Evolutionary conservation across 768 basidiomycete genomes (phyloP).

Genomic region (Boletus fagicola): DNA sequence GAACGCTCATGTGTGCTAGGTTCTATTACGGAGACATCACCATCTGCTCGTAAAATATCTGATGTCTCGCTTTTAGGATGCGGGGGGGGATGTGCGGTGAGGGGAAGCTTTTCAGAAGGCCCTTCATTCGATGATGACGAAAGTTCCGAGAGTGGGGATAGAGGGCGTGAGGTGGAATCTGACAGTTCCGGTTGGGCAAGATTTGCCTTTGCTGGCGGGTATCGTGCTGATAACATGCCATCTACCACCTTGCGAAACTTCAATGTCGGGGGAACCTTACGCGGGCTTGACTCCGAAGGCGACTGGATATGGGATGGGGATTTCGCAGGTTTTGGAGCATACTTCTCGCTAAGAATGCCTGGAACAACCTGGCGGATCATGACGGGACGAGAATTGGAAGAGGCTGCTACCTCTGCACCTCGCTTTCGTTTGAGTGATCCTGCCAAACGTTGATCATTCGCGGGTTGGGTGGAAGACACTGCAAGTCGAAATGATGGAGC

Average conservation of each 20-base stretch:
- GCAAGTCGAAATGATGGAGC: conserved; percentile 10
- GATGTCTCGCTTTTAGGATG: neutral
- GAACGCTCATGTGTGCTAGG: neutral
- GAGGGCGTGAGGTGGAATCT: conserved; percentile 3
- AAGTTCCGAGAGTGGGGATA: conserved; percentile 25
- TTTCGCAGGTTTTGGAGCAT: conserved; percentile 26
- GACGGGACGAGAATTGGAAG: conserved; percentile 28
- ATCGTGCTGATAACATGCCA: conserved; percentile 35
- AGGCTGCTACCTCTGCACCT: conserved; percentile 14
- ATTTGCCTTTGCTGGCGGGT: conserved; percentile 21
- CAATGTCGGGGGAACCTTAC: conserved; percentile 29
- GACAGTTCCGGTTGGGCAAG: conserved; percentile 2
- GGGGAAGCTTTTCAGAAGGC: neutral
- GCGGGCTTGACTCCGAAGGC: conserved; percentile 17
- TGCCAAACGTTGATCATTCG: conserved; percentile 7
- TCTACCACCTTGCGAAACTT: conserved; percentile 41
- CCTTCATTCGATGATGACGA: conserved; percentile 24
- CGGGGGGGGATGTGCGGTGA: neutral
- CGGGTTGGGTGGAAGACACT: conserved; percentile 3
- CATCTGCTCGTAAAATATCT: neutral
- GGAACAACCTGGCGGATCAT: conserved; percentile 38
- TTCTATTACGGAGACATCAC: conserved; percentile 12
- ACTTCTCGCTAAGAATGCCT: conserved; percentile 32
- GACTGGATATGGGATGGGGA: conserved; percentile 8
- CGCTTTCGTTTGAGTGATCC: conserved; percentile 35